These are phyloP conservation scores for Torulaspora delbrueckii DNA, from an alignment of 805 yeast species.

Conservation along the genomic window DNA sequence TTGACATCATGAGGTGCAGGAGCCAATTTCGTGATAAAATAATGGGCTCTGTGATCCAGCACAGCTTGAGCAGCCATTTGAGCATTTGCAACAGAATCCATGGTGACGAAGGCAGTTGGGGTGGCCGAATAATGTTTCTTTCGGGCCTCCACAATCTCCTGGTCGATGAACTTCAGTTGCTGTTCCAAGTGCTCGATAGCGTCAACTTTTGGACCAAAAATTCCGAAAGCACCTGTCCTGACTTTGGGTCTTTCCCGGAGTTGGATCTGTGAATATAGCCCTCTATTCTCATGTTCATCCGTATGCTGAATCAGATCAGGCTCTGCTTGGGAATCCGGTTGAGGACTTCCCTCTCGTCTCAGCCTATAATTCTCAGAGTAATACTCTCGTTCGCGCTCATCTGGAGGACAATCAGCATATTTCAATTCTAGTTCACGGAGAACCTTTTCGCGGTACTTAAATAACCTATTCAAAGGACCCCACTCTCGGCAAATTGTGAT, in stretches of 20 bases:
- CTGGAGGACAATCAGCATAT: conserved; percentile 32
- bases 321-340: background rate
- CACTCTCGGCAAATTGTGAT: conserved; percentile 84
- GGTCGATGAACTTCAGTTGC: conserved; percentile 63
- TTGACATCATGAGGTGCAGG: conserved; percentile 95
- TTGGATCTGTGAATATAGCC: conserved; percentile 26
- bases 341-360: conserved; percentile 11
- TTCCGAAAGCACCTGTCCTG: conserved; percentile 54
- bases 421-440: conserved; percentile 57
- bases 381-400: conserved; percentile 20
- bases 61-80: conserved; percentile 97
- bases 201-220: conserved; percentile 68
- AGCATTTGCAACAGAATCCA: conserved; percentile 93
- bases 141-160: conserved; percentile 61
- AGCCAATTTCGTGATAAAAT: conserved; percentile 74
- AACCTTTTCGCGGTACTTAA: conserved; percentile 51
- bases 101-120: conserved; percentile 88
- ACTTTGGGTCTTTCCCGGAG: conserved; percentile 55
- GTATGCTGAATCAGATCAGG: conserved; percentile 5
- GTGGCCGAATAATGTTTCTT: conserved; percentile 70
- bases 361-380: conserved; percentile 26
- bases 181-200: conserved; percentile 74
- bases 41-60: conserved; percentile 81
- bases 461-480: conserved; percentile 64
- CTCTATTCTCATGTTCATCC: conserved; percentile 13